Evolutionary conservation across 2,329 filamentous ascomycete genomes (phyloP).

Genomic region (Talaromyces sp.): DNA sequence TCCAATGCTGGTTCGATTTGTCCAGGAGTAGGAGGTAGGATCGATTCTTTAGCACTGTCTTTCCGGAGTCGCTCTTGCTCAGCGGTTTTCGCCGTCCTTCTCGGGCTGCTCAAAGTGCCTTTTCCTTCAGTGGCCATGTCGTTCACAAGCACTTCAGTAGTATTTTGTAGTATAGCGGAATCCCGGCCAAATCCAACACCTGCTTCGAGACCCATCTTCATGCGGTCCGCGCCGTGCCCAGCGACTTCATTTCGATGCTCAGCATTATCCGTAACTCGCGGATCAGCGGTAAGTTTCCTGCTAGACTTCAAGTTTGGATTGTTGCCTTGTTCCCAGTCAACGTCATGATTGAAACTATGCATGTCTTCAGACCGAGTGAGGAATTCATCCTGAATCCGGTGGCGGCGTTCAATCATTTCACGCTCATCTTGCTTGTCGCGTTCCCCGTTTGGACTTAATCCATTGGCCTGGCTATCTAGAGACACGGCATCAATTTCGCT

Average conservation of each 20-base stretch:
- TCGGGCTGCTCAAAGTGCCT: slow-evolving; percentile 57
- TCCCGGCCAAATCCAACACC: slow-evolving; percentile 67
- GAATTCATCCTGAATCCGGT: slow-evolving; percentile 56
- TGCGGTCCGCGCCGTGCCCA: slow-evolving; percentile 73
- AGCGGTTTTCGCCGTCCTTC: slow-evolving; percentile 42
- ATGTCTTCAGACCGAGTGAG: slow-evolving; percentile 56
- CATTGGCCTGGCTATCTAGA: slow-evolving; percentile 24
- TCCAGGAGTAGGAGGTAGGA: slow-evolving; percentile 22
- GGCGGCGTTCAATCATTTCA: slow-evolving; percentile 44
- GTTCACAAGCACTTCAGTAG: slow-evolving; percentile 68
- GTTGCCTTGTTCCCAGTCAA: slow-evolving; percentile 60
- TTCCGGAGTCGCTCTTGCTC: slow-evolving; percentile 23
- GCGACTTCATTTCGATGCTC: slow-evolving; percentile 72
- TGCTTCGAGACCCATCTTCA: slow-evolving; percentile 63
- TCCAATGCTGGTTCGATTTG: slow-evolving; percentile 21
- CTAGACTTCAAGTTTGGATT: slow-evolving; percentile 57
- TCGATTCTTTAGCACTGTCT: slow-evolving; percentile 25
- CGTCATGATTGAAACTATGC: slow-evolving; percentile 74
- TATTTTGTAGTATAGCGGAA: slow-evolving; percentile 63
- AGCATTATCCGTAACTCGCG: slow-evolving; percentile 59
- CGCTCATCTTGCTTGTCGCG: slow-evolving; percentile 41
- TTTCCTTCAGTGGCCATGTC: slow-evolving; percentile 64
- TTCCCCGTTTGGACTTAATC: slow-evolving; percentile 32
- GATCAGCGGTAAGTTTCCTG: slow-evolving; percentile 57
- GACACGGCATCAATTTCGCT: slow-evolving; percentile 42